Evolutionary conservation across 2,329 filamentous ascomycete genomes (phyloP), one percentile per base, ranked within the genome.

Genomic region (Aureobasidium subglaciale): DNA sequence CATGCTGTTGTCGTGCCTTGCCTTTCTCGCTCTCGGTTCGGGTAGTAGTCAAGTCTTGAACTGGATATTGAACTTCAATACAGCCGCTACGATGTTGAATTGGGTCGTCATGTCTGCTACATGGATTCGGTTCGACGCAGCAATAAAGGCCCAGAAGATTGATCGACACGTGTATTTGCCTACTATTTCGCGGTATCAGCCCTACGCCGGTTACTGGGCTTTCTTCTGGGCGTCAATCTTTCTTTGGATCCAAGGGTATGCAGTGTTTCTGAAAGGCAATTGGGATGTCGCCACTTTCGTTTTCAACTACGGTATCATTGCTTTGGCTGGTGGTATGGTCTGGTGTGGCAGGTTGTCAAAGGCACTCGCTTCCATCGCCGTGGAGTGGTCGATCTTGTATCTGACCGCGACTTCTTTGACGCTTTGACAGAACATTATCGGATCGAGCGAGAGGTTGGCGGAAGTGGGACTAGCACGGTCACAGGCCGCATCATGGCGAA

Each of bases 341-440:
- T 49, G 3, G 73, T 74, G 61, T 88, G 82, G 82, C 88, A 88
- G 70, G 7, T 87, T 1, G 24, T 82, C 66, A 81, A 83, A 71
- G 73, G 73, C 56, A 87, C 84, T 1, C 75, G 74, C 57, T 71
- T 79, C 52, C 71, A 83, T n/a, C 69, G 70, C 2, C 71, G 83
- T 0, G 65, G 73, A 4, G 78, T 86, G 64, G 75, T 76, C 2
- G 82, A 86, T 63, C 72, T 85, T 15, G 9, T 18, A 5, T 37
- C 46, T 4, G 46, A 22, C 15, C 22, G 34, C 6, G 46, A 50
- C 1, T 38, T 50, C 20, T 50, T 50, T 11, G 46, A 50, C 38
- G 46, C 46, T 38, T 27, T 38, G 24, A 50, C 46, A 10, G 46
- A 50, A 2, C 20, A 50, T 16, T 50, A 50, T 15, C 46, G 46